Evolutionary conservation across 1,139 yeast species (phyloP).

Genomic region (Geotrichum siamense): DNA sequence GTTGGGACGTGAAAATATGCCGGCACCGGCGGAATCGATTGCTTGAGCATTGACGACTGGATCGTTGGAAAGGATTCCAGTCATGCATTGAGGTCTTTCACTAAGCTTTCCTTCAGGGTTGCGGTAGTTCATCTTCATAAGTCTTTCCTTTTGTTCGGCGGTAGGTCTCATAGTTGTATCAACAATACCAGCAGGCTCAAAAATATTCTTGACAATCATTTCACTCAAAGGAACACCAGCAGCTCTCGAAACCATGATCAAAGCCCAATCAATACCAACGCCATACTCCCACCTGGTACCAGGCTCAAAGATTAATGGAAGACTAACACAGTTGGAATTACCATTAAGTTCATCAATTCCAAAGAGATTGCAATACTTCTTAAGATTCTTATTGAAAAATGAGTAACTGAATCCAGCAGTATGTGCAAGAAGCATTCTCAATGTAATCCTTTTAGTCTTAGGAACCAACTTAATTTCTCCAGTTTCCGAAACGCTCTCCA

Average conservation of each 20-base stretch:
- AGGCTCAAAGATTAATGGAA: constrained; percentile 47
- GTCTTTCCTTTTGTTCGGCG: constrained; percentile 6
- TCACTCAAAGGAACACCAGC: constrained; percentile 42
- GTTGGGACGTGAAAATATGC: constrained; percentile 40
- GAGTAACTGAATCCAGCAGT: constrained; percentile 34
- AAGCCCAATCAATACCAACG: constrained; percentile 48
- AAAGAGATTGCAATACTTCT: constrained; percentile 14
- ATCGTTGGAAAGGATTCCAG: constrained; percentile 11
- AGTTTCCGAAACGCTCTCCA: constrained; percentile 37
- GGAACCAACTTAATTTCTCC: constrained; percentile 37
- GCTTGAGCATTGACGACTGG: constrained; percentile 6
- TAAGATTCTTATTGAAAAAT: constrained; percentile 29
- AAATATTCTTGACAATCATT: constrained; percentile 38
- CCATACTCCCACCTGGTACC: constrained; percentile 50
- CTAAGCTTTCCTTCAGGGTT: constrained; percentile 12
- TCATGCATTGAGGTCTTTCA: constrained; percentile 10
- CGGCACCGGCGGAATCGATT: constrained; percentile 43
- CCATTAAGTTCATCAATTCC: constrained; percentile 19
- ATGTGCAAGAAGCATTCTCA: constrained; percentile 45
- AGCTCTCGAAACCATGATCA: constrained; percentile 41
- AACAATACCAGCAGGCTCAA: constrained; percentile 42
- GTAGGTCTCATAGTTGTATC: constrained; percentile 34
- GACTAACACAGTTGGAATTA: constrained; percentile 20
- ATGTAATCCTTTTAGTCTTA: constrained; percentile 39
- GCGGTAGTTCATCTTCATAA: constrained; percentile 18